Evolutionary conservation across 306 rosid species (phyloP).

Genomic region (Begonia peltatifolia): DNA sequence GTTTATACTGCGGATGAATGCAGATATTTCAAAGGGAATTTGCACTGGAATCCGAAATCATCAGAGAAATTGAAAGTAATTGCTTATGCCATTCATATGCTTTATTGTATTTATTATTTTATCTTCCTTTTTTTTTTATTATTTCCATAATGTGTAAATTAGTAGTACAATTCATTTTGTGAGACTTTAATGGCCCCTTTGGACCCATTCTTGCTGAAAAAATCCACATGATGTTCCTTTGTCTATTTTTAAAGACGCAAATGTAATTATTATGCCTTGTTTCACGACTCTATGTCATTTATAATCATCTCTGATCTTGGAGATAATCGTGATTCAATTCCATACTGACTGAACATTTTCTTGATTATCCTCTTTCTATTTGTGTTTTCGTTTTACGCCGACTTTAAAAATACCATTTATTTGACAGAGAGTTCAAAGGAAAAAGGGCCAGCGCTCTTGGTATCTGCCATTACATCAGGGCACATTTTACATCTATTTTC

Average conservation of each 20-base stretch:
- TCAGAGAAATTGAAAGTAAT: constrained; percentile 30
- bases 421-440: constrained; percentile 24
- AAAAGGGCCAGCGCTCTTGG: constrained; percentile 27
- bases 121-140: too few species aligned
- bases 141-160: too few species aligned
- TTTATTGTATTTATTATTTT: constrained; percentile 6
- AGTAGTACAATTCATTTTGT: too few species aligned
- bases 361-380: not conserved
- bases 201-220: too few species aligned
- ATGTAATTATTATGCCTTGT: too few species aligned
- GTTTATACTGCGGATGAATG: constrained; percentile 47
- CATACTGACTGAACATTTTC: too few species aligned
- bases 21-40: constrained; percentile 51
- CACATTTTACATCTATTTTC: constrained; percentile 36
- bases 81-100: constrained; percentile 8
- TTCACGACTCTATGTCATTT: too few species aligned
- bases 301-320: too few species aligned
- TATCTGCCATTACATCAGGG: constrained; percentile 43
- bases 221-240: too few species aligned
- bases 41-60: constrained; percentile 25
- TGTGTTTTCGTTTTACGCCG: constrained; percentile 1
- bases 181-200: too few species aligned
- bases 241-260: too few species aligned
- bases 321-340: too few species aligned
- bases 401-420: constrained; percentile 20